These are phyloP conservation scores for Beauveria sp. DNA, from an alignment of 2,329 filamentous ascomycete genomes.

Conservation along the genomic window DNA sequence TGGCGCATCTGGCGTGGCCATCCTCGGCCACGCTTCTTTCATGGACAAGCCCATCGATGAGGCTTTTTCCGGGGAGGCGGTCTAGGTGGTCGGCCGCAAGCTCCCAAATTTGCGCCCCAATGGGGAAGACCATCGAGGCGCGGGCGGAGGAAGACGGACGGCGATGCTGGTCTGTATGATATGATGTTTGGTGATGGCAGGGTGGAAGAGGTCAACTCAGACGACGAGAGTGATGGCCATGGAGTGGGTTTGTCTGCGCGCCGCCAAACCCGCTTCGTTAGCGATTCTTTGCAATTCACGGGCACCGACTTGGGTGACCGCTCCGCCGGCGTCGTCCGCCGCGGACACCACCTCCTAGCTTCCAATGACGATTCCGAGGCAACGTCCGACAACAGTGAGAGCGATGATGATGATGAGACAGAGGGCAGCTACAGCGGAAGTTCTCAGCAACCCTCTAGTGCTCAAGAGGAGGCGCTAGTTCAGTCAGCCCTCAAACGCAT, in stretches of 20 bases:
- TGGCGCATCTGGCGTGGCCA: conserved; percentile 87
- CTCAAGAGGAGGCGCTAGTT: conserved; percentile 68
- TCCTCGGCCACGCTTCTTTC: conserved; percentile 88
- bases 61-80: conserved; percentile 99
- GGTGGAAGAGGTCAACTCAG: conserved; percentile 62
- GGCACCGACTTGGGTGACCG: conserved; percentile 48
- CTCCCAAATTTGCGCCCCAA: conserved; percentile 88
- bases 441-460: conserved; percentile 49
- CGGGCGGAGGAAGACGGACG: conserved; percentile 57
- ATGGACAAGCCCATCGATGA: conserved; percentile 99
- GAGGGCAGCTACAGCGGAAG: conserved; percentile 42
- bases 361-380: conserved; percentile 31
- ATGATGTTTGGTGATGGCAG: conserved; percentile 26
- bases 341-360: conserved; percentile 27
- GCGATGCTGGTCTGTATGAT: conserved; percentile 32
- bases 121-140: conserved; percentile 99
- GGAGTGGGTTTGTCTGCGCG: conserved; percentile 42
- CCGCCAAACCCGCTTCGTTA: conserved; percentile 43
- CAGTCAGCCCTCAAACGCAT: conserved; percentile 76
- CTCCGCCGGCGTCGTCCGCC: conserved; percentile 29
- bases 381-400: conserved; percentile 17
- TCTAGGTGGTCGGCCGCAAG: conserved; percentile 99
- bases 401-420: conserved; percentile 36
- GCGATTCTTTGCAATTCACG: conserved; percentile 55
- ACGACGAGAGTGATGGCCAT: conserved; percentile 49